These are phyloP conservation scores for Kwoniella sp. DNA, from an alignment of 768 basidiomycete genomes.

Conservation along the genomic window DNA sequence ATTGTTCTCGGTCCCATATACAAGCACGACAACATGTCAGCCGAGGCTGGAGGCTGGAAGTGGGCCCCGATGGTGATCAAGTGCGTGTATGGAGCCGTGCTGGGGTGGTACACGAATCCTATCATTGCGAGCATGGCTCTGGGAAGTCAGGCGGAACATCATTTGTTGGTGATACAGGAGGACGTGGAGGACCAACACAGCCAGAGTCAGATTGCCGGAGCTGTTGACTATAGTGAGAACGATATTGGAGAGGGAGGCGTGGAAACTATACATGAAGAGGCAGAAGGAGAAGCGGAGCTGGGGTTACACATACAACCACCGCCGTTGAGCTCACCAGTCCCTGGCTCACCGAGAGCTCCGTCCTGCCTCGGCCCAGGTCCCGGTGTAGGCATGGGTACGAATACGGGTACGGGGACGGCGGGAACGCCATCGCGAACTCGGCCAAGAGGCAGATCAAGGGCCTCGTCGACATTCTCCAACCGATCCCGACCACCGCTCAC, in stretches of 20 bases:
- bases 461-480: constrained; percentile 18
- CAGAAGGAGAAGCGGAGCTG: constrained; percentile 4
- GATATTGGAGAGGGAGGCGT: constrained; percentile 2
- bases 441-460: constrained; percentile 22
- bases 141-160: constrained; percentile 55
- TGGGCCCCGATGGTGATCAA: constrained; percentile 57
- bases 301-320: background rate
- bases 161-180: constrained; percentile 45
- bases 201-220: background rate
- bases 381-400: background rate
- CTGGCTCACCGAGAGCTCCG: background rate
- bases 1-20: constrained; percentile 55
- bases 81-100: constrained; percentile 48
- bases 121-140: constrained; percentile 53
- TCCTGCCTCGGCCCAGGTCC: background rate
- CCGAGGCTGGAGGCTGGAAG: constrained; percentile 18
- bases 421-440: background rate
- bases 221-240: background rate
- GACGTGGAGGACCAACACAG: constrained; percentile 1
- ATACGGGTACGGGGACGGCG: background rate
- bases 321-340: background rate
- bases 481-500: constrained; percentile 16
- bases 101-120: constrained; percentile 56
- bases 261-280: constrained; percentile 28
- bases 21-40: constrained; percentile 40